phyloP scores from a whole-genome alignment of 2,329 filamentous ascomycete genomes.

The Arthroderma sp. region DNA sequence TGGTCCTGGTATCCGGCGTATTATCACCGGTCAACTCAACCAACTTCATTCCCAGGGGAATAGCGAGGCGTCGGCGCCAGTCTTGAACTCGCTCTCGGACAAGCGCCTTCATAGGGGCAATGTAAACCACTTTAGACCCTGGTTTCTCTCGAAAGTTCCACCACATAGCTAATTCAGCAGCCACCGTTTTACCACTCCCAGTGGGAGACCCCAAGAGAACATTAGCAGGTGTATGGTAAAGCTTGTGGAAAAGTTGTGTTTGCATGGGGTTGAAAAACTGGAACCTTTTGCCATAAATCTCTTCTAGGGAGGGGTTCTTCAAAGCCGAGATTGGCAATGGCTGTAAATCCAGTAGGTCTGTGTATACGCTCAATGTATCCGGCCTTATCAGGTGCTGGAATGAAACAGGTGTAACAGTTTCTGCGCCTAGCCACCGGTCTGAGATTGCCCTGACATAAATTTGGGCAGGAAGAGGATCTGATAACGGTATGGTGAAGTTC shows the following conservation, averaged over 20 bases:
- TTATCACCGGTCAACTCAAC: constrained; percentile 97
- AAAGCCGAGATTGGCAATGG: constrained; percentile 76
- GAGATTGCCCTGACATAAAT: constrained; percentile 93
- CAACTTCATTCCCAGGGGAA: constrained; percentile 72
- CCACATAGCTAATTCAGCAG: constrained; percentile 96
- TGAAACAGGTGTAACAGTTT: constrained; percentile 87
- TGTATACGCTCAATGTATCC: constrained; percentile 95
- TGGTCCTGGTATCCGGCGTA: constrained; percentile 90
- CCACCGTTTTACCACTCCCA: constrained; percentile 93
- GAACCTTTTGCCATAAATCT: constrained; percentile 78
- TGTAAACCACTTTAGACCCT: constrained; percentile 95
- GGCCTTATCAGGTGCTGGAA: constrained; percentile 96
- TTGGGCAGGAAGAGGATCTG: constrained; percentile 84
- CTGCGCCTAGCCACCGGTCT: constrained; percentile 90
- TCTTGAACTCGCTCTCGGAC: constrained; percentile 94
- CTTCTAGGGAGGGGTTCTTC: constrained; percentile 75
- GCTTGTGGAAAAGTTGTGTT: constrained; percentile 92
- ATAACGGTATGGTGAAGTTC: constrained; percentile 91
- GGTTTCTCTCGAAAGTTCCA: constrained; percentile 94
- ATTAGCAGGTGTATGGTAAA: constrained; percentile 86
- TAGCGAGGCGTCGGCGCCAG: constrained; percentile 71
- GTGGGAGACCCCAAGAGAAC: constrained; percentile 92
- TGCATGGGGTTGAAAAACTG: constrained; percentile 99
- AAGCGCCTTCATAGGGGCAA: constrained; percentile 97
- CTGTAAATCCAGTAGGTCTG: constrained; percentile 81